These are phyloP conservation scores for Poa pratensis DNA, from an alignment of 176 grass and related monocot species.

Conservation along the genomic window DNA sequence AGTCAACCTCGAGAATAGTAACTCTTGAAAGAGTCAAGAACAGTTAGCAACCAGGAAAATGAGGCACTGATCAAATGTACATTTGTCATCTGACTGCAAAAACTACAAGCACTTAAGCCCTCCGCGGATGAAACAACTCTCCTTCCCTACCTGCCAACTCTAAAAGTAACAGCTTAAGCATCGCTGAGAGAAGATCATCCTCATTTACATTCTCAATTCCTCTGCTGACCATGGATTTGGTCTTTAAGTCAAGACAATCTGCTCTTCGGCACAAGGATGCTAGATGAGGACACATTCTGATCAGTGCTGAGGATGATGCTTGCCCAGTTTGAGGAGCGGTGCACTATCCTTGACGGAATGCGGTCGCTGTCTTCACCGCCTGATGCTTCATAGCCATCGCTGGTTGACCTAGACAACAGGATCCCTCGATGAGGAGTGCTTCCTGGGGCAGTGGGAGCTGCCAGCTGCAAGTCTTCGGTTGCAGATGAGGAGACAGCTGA, in stretches of 20 bases:
- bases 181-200: conserved; percentile 17
- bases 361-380: conserved; percentile 97
- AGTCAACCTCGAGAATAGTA: conserved; percentile 40
- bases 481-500: conserved; percentile 79
- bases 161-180: conserved; percentile 8
- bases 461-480: conserved; percentile 71
- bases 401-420: conserved; percentile 82
- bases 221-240: conserved; percentile 20
- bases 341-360: conserved; percentile 91
- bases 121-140: background rate
- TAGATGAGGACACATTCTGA: conserved; percentile 48
- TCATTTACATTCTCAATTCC: conserved; percentile 24
- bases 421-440: conserved; percentile 64
- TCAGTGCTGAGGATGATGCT: conserved; percentile 63
- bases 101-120: conserved; percentile 34
- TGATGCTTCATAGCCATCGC: conserved; percentile 97
- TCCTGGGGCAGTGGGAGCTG: conserved; percentile 48
- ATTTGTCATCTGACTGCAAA: conserved; percentile 40
- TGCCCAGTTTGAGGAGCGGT: conserved; percentile 93
- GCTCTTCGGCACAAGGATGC: conserved; percentile 44
- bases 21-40: conserved; percentile 7
- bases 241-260: conserved; percentile 41
- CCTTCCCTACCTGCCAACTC: conserved; percentile 27
- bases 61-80: conserved; percentile 21
- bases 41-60: conserved; percentile 18